These are phyloP conservation scores for Diaporthe sp. DNA, from an alignment of 2,329 filamentous ascomycete species.

Conservation along the genomic window DNA sequence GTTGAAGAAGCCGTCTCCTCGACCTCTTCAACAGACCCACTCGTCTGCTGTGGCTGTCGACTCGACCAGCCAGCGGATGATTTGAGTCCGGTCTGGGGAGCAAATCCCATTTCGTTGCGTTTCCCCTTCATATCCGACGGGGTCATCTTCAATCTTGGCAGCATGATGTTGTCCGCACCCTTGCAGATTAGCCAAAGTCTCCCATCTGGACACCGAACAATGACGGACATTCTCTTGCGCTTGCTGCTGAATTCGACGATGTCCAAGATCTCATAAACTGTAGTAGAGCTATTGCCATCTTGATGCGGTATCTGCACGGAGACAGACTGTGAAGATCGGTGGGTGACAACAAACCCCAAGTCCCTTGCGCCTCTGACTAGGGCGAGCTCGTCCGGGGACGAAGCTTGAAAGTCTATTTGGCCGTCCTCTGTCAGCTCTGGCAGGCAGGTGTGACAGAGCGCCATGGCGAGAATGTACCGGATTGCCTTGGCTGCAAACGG, in stretches of 20 bases:
- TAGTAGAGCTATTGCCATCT: slow-evolving; percentile 52
- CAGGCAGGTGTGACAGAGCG: slow-evolving; percentile 90
- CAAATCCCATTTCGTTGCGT: slow-evolving; percentile 70
- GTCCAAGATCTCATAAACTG: slow-evolving; percentile 83
- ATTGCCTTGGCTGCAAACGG: slow-evolving; percentile 83
- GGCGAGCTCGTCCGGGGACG: slow-evolving; percentile 91
- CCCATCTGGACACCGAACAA: slow-evolving; percentile 86
- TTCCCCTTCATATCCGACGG: slow-evolving; percentile 75
- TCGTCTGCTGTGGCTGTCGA: neutral
- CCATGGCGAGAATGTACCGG: slow-evolving; percentile 86
- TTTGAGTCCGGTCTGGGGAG: slow-evolving; percentile 55
- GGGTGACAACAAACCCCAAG: slow-evolving; percentile 82
- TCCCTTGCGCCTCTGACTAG: slow-evolving; percentile 88
- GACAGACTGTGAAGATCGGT: slow-evolving; percentile 79
- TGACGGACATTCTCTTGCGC: slow-evolving; percentile 90
- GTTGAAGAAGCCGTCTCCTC: neutral
- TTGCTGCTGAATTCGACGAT: slow-evolving; percentile 92
- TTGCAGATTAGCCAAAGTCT: slow-evolving; percentile 89
- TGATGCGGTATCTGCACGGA: slow-evolving; percentile 60
- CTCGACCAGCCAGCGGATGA: neutral
- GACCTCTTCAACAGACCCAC: neutral
- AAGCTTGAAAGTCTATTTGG: slow-evolving; percentile 78
- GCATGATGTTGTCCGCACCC: slow-evolving; percentile 86
- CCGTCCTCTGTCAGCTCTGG: slow-evolving; percentile 80
- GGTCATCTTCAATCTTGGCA: slow-evolving; percentile 81